phyloP scores from a whole-genome alignment of 139 green algal species.

The Edaphochlamys debaryana region DNA sequence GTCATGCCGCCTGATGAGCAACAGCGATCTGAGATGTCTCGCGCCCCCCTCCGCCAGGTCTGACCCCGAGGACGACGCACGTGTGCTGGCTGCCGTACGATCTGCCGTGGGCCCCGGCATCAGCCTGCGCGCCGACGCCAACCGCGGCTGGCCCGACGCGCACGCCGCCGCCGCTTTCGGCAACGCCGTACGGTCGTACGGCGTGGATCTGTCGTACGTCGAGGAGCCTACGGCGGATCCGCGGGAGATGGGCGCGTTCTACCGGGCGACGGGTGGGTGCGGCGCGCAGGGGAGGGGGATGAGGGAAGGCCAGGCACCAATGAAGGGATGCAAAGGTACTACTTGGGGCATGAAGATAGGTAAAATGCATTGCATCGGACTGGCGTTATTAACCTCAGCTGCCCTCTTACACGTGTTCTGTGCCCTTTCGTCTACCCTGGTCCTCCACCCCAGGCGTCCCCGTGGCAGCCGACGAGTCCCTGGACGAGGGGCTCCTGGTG shows the following conservation, averaged over 20 bases:
- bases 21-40: too few species aligned
- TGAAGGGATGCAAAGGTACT: too few species aligned
- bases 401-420: too few species aligned
- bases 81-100: constrained; percentile 71
- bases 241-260: constrained; percentile 72
- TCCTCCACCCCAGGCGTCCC: constrained; percentile 72
- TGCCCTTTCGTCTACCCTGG: too few species aligned
- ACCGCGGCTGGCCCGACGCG: constrained; percentile 82
- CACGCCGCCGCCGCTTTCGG: constrained; percentile 75
- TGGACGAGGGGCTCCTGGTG: constrained; percentile 77
- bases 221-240: constrained; percentile 85
- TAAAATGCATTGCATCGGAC: too few species aligned
- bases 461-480: constrained; percentile 86
- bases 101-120: constrained; percentile 69
- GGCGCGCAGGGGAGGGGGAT: too few species aligned
- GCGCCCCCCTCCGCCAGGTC: background rate
- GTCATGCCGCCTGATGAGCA: too few species aligned
- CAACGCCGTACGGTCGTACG: background rate
- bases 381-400: too few species aligned
- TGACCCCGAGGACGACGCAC: constrained; percentile 77
- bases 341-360: too few species aligned
- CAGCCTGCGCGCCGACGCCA: constrained; percentile 88
- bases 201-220: constrained; percentile 74
- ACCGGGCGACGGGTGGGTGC: constrained; percentile 48
- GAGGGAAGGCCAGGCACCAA: too few species aligned